Percentiles rank a stretch among this genome's conserved stretches.
phyloP scores from a whole-genome alignment of 176 grass and related monocot genomes.

The Triticum urartu region DNA sequence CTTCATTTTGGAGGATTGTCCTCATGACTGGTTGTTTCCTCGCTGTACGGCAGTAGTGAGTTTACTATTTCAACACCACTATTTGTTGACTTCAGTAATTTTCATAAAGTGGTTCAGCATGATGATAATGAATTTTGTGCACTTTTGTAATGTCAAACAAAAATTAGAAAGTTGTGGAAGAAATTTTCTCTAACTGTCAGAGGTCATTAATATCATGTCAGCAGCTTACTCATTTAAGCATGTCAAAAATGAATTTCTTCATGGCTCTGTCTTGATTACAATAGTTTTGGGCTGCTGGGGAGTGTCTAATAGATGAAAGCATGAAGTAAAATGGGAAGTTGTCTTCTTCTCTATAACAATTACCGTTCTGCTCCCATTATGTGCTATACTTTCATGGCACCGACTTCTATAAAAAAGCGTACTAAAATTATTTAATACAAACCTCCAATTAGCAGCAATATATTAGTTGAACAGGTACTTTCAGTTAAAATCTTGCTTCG shows the following conservation, averaged over 20 bases:
- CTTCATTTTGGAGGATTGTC: slow-evolving; percentile 95
- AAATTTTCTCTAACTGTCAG: neutral
- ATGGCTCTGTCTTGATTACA: slow-evolving; percentile 1
- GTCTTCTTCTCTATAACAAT: neutral
- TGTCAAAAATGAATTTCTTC: neutral
- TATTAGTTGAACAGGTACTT: neutral
- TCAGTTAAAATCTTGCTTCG: neutral
- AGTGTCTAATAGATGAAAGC: neutral
- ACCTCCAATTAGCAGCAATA: neutral
- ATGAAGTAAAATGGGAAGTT: neutral
- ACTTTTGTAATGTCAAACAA: neutral
- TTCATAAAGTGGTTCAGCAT: neutral
- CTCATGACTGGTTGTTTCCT: slow-evolving; percentile 96
- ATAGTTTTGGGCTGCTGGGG: neutral
- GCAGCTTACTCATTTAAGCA: neutral
- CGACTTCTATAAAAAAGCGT: neutral
- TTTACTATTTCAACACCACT: slow-evolving; percentile 25
- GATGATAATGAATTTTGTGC: neutral
- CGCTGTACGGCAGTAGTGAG: slow-evolving; percentile 86
- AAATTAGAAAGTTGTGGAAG: neutral
- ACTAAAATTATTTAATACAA: neutral
- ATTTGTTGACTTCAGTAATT: neutral
- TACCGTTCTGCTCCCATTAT: neutral
- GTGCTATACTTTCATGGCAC: neutral
- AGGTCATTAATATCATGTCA: slow-evolving; percentile 12